A percentile compares a stretch with the other conserved stretches of the same genome.
These are phyloP conservation scores for Rubus idaeus DNA, from an alignment of 306 rosid species.

Conservation along the genomic window DNA sequence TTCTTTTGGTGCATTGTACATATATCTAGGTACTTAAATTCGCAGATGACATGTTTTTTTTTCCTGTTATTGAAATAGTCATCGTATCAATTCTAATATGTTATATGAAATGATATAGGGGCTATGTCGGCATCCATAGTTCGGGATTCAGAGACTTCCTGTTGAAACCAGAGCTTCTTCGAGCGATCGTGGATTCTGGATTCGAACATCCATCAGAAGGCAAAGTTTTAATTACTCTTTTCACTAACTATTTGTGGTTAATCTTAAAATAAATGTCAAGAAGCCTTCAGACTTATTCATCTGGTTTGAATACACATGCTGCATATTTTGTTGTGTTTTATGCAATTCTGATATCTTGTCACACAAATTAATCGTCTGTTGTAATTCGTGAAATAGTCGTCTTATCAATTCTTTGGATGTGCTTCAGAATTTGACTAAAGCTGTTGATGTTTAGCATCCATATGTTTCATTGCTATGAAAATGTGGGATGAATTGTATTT, in stretches of 20 bases:
- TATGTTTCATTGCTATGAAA: not conserved
- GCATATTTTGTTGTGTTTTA: not conserved
- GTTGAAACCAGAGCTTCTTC: slow-evolving; percentile 83
- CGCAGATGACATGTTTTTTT: not conserved
- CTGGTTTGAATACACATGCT: not conserved
- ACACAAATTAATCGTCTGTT: no score
- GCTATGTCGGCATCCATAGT: slow-evolving; percentile 81
- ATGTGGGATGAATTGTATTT: not conserved
- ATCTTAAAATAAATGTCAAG: not conserved
- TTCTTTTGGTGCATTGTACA: not conserved
- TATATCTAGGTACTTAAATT: not conserved
- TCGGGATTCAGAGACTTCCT: slow-evolving; percentile 80
- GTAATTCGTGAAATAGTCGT: not conserved
- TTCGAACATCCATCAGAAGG: slow-evolving; percentile 91
- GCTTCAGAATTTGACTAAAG: not conserved
- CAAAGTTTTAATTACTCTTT: slow-evolving; percentile 33
- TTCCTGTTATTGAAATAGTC: not conserved
- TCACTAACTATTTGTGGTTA: no score
- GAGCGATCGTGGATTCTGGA: slow-evolving; percentile 77
- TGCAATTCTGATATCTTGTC: not conserved
- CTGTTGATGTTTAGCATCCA: not conserved
- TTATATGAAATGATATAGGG: slow-evolving; percentile 43
- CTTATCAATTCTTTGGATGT: not conserved
- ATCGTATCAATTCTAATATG: no score
- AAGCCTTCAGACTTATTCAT: not conserved